phyloP scores from a whole-genome alignment of 2,329 filamentous ascomycete genomes.

The Sporothrix protearum region DNA sequence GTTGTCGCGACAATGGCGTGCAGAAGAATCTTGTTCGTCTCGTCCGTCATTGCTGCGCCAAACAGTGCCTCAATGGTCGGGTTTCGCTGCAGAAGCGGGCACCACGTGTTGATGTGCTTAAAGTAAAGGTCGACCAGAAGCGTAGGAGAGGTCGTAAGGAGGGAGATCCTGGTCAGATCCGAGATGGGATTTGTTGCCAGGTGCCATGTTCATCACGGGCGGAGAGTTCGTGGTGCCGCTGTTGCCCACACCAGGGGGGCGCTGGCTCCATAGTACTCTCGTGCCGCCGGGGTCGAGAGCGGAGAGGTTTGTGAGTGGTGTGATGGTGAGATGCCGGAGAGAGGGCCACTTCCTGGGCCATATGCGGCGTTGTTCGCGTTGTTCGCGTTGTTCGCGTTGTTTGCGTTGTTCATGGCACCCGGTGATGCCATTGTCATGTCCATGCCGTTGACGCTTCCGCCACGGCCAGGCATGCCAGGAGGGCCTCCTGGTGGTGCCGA shows the following conservation, averaged over 20 bases:
- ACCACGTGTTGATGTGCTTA: constrained; percentile 78
- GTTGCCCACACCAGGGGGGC: constrained; percentile 26
- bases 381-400: constrained; percentile 3
- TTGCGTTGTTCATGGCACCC: constrained; percentile 31
- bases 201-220: constrained; percentile 51
- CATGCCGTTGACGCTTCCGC: constrained; percentile 45
- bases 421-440: constrained; percentile 50
- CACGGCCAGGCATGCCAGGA: neutral
- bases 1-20: constrained; percentile 89
- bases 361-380: neutral
- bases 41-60: constrained; percentile 69
- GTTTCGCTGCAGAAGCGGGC: constrained; percentile 82
- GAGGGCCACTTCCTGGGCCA: constrained; percentile 25
- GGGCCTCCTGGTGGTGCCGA: constrained; percentile 5
- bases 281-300: constrained; percentile 43
- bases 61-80: constrained; percentile 80
- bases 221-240: constrained; percentile 27
- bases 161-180: constrained; percentile 64
- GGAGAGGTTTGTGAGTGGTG: constrained; percentile 34
- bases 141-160: constrained; percentile 70
- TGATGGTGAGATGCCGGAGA: constrained; percentile 42
- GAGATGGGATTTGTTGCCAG: constrained; percentile 41
- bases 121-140: constrained; percentile 71
- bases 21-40: constrained; percentile 76
- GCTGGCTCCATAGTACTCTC: constrained; percentile 48